Conservation (phyloP, 169 alveolate genomes). For the Plasmodium malariae region DNA sequence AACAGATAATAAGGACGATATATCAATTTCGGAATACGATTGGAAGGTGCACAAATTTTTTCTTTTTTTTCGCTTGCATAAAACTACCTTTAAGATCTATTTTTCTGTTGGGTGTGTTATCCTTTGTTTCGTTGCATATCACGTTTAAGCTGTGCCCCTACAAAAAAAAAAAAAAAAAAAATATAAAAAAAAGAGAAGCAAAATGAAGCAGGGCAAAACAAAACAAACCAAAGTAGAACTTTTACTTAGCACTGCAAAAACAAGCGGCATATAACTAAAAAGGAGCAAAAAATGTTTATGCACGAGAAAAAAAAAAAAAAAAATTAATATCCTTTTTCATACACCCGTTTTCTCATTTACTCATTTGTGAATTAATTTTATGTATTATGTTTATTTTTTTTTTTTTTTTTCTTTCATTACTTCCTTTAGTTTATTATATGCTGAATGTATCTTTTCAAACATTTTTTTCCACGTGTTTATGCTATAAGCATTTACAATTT, state of each 20-base stretch:
- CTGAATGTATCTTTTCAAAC: constrained; percentile 59
- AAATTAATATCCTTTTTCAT: background rate
- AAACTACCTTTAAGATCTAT: constrained; percentile 63
- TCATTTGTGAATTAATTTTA: too few species aligned
- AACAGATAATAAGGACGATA: background rate
- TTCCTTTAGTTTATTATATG: constrained; percentile 37
- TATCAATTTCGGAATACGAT: background rate
- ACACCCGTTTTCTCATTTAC: background rate
- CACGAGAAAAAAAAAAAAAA: background rate
- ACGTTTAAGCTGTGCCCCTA: constrained; percentile 57
- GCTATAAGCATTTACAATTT: constrained; percentile 67
- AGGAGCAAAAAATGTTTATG: background rate
- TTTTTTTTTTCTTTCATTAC: constrained; percentile 28
- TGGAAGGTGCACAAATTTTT: background rate
- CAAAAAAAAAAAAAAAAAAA: background rate
- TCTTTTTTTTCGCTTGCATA: constrained; percentile 3
- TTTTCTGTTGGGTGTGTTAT: constrained; percentile 54
- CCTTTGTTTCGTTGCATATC: constrained; percentile 60
- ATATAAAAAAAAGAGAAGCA: background rate
- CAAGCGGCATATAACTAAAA: too few species aligned
- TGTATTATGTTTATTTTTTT: background rate
- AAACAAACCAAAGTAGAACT: too few species aligned
- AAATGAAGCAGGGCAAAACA: background rate
- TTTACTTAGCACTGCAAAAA: too few species aligned
- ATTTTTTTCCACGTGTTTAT: constrained; percentile 72